Evolutionary conservation across 2,329 filamentous ascomycete species (phyloP), one percentile per base, ranked within the genome.

Genomic region (Colletotrichum aenigma): DNA sequence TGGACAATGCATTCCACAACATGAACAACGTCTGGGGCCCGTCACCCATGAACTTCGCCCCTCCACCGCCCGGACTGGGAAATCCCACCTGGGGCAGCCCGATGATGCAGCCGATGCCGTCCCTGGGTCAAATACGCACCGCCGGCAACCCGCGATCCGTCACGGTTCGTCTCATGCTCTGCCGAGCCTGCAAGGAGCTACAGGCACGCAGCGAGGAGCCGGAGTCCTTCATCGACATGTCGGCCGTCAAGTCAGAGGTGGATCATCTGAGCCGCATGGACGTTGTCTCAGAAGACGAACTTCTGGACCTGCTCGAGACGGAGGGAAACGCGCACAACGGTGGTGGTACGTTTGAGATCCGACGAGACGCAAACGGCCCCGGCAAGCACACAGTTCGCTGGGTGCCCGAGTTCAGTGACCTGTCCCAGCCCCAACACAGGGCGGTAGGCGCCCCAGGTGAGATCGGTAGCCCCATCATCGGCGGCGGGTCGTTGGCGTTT

Each of bases 251-350:
- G 79, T 90, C 93, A 12, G 89, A 91, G 84, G 88, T 30, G 82
- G 76, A 78, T 32, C 69, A 76, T 18, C 62, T 77, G 18, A 78
- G 69, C 16, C 55, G 68, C n/a, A 58, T 60, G 24, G 76, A 77
- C 38, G 80, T 83, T 4, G 79, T 91, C 87, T 83, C 88, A 78
- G 83, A 92, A 87, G 81, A 89, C 30, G 96, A 98, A 80, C 89
- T 98, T 79, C 89, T 96, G 52, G 92, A 94, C 73, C 93, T 97
- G 74, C 97, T 95, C 83, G 96, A 98, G 80, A 98, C 96, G 1
- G 95, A 98, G 82, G 97, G 97, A 73, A 97, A 94, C 80, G 83
- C 87, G 3, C 92, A 93, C 75, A 98, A 98, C 80, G 97, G 97
- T 61, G 96, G 96, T 60, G 97, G 97, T n/a, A 93, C 91, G 30